phyloP scores from a whole-genome alignment of 257 asterid species.

The Solanum ahanhuiri region DNA sequence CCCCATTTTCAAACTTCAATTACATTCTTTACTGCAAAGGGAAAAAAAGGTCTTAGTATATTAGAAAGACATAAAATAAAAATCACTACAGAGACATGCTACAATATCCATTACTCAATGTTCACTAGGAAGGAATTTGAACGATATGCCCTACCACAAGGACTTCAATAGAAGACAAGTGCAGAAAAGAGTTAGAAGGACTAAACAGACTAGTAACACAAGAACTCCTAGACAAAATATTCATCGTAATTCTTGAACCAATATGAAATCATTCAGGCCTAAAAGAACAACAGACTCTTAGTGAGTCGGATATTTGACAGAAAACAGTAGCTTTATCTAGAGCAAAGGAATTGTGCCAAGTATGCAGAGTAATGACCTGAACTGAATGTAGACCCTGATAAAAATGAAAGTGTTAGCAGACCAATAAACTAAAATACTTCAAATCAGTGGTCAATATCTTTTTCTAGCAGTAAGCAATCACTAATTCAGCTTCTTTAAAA shows the following conservation, averaged over 20 bases:
- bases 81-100: neutral
- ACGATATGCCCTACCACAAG: neutral
- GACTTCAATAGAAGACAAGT: neutral
- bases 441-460: neutral
- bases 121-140: neutral
- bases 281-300: neutral
- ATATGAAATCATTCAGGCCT: neutral
- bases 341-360: neutral
- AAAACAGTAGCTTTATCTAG: neutral
- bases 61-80: neutral
- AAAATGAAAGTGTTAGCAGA: neutral
- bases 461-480: neutral
- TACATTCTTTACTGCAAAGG: slow-evolving; percentile 1
- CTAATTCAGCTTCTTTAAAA: neutral
- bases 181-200: neutral
- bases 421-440: neutral
- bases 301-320: neutral
- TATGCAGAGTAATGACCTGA: neutral
- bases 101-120: neutral
- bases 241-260: neutral
- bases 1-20: slow-evolving; percentile 27
- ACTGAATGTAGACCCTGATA: neutral
- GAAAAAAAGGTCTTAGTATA: neutral
- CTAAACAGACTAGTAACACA: neutral
- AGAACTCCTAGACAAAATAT: neutral